A percentile compares a stretch with the other conserved stretches of the same genome.
These are phyloP conservation scores for Termitomyces heimii DNA, from an alignment of 768 basidiomycete genomes.

Conservation along the genomic window DNA sequence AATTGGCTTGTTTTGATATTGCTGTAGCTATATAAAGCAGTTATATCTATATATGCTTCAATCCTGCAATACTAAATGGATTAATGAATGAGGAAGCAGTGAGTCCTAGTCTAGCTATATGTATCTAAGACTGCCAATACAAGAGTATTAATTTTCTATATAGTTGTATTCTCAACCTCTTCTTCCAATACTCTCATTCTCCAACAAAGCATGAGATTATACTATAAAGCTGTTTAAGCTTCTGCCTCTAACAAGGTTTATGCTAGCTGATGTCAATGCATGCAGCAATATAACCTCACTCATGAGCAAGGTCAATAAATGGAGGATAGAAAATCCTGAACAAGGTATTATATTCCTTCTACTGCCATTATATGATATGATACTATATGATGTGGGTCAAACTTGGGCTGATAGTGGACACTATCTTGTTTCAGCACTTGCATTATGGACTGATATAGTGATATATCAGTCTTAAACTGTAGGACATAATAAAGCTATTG, in stretches of 20 bases:
- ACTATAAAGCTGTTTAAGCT: constrained; percentile 65
- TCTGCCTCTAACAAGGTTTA: constrained; percentile 75
- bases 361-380: background rate
- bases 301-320: constrained; percentile 85
- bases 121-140: background rate
- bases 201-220: constrained; percentile 72
- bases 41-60: constrained; percentile 87
- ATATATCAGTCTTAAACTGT: too few species aligned
- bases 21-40: constrained; percentile 92
- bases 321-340: constrained; percentile 63
- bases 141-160: background rate
- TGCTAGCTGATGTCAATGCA: constrained; percentile 94
- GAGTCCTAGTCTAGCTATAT: constrained; percentile 12
- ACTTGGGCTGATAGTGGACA: constrained; percentile 3
- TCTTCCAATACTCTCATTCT: constrained; percentile 50
- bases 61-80: constrained; percentile 58
- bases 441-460: constrained; percentile 61
- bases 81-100: constrained; percentile 57
- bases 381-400: constrained; percentile 1
- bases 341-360: constrained; percentile 35
- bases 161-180: constrained; percentile 25
- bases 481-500: too few species aligned
- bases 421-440: constrained; percentile 37
- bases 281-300: constrained; percentile 95
- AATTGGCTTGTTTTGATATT: constrained; percentile 95